Percentiles rank a stretch among this genome's conserved stretches.
These are phyloP conservation scores for Suillus clintonianus DNA, from an alignment of 768 basidiomycete species.

Conservation along the genomic window DNA sequence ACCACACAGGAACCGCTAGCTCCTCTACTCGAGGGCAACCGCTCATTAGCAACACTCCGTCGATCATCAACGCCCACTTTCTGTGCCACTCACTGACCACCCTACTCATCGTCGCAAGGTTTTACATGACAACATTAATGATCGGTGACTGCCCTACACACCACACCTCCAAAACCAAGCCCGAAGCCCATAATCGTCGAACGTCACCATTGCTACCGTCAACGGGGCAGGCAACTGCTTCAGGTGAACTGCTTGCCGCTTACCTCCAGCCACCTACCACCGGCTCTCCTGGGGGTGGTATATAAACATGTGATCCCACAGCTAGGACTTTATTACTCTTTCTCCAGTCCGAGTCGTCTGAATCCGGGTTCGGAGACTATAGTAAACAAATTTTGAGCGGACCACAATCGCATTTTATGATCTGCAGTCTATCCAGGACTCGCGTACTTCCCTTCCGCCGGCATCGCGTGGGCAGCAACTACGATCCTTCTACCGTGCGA, in stretches of 20 bases:
- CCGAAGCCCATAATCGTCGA: not conserved
- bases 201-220: not conserved
- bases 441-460: not conserved
- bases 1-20: not conserved
- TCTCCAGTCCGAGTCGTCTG: not conserved
- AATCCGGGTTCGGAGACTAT: not conserved
- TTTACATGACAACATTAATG: not conserved
- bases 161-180: not conserved
- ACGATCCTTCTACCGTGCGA: not conserved
- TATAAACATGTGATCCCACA: not conserved
- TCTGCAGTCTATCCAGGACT: not conserved
- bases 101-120: not conserved
- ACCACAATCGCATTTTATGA: not conserved
- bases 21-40: not conserved
- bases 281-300: not conserved
- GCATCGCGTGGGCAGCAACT: not conserved
- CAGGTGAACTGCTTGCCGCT: not conserved
- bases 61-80: not conserved
- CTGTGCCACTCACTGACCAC: no score
- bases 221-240: not conserved
- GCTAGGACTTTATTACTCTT: not conserved
- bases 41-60: not conserved
- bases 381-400: not conserved
- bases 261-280: not conserved
- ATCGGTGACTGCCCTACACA: not conserved